These are phyloP conservation scores for Candida qinlingensis DNA, from an alignment of 805 yeast species.

Conservation along the genomic window DNA sequence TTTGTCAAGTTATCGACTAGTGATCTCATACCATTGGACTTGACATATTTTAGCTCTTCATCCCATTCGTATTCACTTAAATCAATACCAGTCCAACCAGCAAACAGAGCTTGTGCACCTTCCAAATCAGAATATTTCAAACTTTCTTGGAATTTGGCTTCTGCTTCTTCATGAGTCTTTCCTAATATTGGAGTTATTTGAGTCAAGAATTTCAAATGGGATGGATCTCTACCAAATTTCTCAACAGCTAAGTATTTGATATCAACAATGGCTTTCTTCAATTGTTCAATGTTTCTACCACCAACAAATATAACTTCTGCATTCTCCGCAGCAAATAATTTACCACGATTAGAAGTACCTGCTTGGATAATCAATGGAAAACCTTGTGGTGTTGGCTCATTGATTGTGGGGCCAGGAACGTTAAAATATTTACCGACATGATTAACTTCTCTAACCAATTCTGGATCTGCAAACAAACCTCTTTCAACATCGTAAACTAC, in stretches of 20 bases:
- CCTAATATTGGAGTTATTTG: conserved; percentile 29
- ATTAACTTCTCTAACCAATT: conserved; percentile 31
- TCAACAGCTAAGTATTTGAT: conserved; percentile 28
- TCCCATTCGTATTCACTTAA: conserved; percentile 28
- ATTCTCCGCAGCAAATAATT: conserved; percentile 36
- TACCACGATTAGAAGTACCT: conserved; percentile 35
- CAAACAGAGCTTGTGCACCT: conserved; percentile 33
- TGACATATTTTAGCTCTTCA: conserved; percentile 25
- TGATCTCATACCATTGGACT: neutral
- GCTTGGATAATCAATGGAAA: conserved; percentile 39
- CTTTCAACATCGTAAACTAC: conserved; percentile 14
- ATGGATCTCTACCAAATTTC: conserved; percentile 29
- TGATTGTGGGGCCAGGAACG: conserved; percentile 28
- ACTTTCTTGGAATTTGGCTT: conserved; percentile 25
- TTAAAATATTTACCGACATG: conserved; percentile 32
- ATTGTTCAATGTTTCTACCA: conserved; percentile 25
- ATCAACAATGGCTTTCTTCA: conserved; percentile 7
- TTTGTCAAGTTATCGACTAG: neutral
- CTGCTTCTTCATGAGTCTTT: conserved; percentile 35
- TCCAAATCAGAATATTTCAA: conserved; percentile 27
- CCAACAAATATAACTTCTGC: conserved; percentile 36
- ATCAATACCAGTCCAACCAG: conserved; percentile 39
- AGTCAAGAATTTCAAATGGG: conserved; percentile 30
- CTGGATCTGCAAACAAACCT: conserved; percentile 30
- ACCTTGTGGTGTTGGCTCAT: conserved; percentile 37